Conservation (phyloP, 352 stramenopile species). For the Lagenidium giganteum region DNA sequence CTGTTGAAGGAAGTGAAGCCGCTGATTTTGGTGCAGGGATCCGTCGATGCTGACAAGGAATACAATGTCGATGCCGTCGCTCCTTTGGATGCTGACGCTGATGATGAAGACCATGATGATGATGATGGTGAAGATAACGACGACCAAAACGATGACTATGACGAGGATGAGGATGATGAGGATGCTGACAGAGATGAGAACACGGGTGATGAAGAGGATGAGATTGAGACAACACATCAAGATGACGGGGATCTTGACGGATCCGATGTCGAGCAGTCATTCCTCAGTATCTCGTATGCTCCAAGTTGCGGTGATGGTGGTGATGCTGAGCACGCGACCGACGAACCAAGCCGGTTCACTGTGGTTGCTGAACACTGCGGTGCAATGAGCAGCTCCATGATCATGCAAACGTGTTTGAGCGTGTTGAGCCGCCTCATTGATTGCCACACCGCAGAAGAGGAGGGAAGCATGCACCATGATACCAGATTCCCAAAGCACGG, state of each 20-base stretch:
- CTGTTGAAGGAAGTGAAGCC: slow-evolving; percentile 76
- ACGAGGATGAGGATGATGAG: slow-evolving; percentile 32
- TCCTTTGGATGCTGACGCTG: slow-evolving; percentile 39
- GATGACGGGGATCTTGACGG: no score
- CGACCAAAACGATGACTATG: slow-evolving; percentile 25
- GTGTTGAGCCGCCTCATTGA: slow-evolving; percentile 79
- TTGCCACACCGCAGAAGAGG: slow-evolving; percentile 76
- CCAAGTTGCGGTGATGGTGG: no score
- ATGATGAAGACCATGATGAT: slow-evolving; percentile 57
- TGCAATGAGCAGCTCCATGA: slow-evolving; percentile 81
- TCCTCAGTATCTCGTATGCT: no score
- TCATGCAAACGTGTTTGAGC: slow-evolving; percentile 84
- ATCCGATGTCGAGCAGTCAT: slow-evolving; percentile 39
- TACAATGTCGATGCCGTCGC: slow-evolving; percentile 56
- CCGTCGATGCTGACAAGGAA: slow-evolving; percentile 61
- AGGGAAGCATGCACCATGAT: slow-evolving; percentile 76
- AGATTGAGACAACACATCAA: no score
- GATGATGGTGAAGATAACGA: slow-evolving; percentile 29
- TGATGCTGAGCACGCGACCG: slow-evolving; percentile 8
- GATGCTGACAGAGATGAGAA: slow-evolving; percentile 28
- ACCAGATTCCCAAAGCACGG: slow-evolving; percentile 76
- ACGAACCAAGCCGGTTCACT: slow-evolving; percentile 50
- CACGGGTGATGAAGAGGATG: slow-evolving; percentile 38
- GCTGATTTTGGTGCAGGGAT: slow-evolving; percentile 57
- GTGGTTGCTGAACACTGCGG: slow-evolving; percentile 75